Evolutionary conservation across 106 monocot species (phyloP).

Genomic region (Apostasia ramifera): DNA sequence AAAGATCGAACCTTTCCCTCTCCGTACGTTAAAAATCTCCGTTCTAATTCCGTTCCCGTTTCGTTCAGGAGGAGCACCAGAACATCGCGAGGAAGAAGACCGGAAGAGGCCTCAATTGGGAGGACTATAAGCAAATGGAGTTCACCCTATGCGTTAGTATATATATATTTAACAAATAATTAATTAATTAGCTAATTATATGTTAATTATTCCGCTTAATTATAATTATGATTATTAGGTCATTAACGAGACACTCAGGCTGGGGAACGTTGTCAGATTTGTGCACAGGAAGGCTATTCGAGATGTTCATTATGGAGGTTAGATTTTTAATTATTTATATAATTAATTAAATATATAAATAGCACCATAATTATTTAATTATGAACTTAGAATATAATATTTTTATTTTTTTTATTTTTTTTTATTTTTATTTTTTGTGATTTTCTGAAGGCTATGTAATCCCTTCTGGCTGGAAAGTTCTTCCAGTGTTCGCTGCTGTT

Average conservation of each 20-base stretch:
- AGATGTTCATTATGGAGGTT: conserved; percentile 63
- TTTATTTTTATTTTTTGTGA: not conserved
- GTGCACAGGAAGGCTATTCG: conserved; percentile 64
- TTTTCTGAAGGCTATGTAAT: conserved; percentile 48
- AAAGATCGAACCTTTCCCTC: not conserved
- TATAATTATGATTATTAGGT: conserved; percentile 38
- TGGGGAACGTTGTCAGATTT: conserved; percentile 82
- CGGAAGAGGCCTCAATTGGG: conserved; percentile 16
- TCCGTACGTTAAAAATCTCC: not conserved
- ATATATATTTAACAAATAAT: not conserved
- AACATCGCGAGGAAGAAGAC: not conserved
- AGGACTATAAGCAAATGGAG: conserved; percentile 23
- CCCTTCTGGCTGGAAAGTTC: conserved; percentile 78
- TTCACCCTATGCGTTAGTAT: conserved; percentile 12
- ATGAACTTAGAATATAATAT: not conserved
- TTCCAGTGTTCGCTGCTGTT: conserved; percentile 63
- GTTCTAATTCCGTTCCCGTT: not conserved
- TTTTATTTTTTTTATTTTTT: not conserved
- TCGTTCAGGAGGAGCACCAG: conserved; percentile 9
- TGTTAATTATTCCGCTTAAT: conserved; percentile 1
- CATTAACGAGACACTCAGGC: conserved; percentile 81
- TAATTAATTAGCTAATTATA: not conserved
- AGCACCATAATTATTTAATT: not conserved
- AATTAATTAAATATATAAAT: conserved; percentile 2
- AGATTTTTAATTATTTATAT: not conserved